Evolutionary conservation across 2,329 filamentous ascomycete species (phyloP), one percentile per base, ranked within the genome.

Genomic region (Ophiosphaerella narmari): DNA sequence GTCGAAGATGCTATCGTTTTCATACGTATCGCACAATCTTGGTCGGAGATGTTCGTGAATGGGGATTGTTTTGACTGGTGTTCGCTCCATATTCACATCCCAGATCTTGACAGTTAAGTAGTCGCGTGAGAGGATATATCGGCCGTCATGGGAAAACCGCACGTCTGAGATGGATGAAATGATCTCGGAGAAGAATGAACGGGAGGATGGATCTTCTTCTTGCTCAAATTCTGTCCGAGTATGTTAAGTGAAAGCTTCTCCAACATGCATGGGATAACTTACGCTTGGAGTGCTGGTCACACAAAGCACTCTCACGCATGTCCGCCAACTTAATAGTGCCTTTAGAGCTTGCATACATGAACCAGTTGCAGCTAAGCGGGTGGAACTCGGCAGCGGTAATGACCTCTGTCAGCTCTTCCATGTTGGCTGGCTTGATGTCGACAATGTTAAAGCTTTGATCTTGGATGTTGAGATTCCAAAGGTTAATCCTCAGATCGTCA

Each of bases 391-490:
- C 94, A 36, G 94, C 94, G 11, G 94, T 99, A 71, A 99, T 97
- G 63, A 99, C 94, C 75, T 99, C 94, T 0, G 94, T 99, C 59
- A 99, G 82, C 79, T 99, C 94, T 77, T 99, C 94, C 94, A 99
- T 99, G 75, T 99, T 99, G 35, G 94, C 94, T 7, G 94, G 94
- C 77, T 99, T 99, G 81, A 99, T 99, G 74, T 99, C 94, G 55
- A 99, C 94, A 72, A 99, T 99, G 78, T 99, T 99, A 84, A 99
- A 99, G 79, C 94, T 97, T 78, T 97, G 93, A 66, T 97, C 93
- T 74, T 99, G 94, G 58, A 99, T 99, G 76, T 97, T 97, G 65
- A 97, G 81, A 73, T 99, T 97, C 94, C 94, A 99, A 48, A 99
- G 81, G 75, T 99, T 99, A 81, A 99, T 96, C 57, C 94, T 88